Evolutionary conservation across 805 yeast species (phyloP).

Genomic region (Spathaspora sp.): DNA sequence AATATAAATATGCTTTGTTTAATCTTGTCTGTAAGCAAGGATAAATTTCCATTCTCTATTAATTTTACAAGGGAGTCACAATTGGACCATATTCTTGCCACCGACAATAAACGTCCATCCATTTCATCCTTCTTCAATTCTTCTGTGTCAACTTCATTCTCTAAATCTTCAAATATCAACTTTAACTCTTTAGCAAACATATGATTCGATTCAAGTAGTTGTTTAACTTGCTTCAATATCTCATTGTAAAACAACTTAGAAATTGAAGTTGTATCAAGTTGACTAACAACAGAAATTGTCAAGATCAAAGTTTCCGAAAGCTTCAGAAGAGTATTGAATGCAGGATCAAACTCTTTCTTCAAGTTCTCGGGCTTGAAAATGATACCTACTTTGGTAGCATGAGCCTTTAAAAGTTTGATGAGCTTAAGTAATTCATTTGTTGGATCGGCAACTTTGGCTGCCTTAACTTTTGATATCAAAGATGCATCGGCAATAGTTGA

Average conservation of each 20-base stretch:
- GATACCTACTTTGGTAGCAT: constrained; percentile 72
- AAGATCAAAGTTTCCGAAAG: constrained; percentile 42
- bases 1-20: constrained; percentile 41
- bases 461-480: constrained; percentile 14
- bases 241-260: constrained; percentile 21
- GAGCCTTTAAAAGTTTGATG: constrained; percentile 61
- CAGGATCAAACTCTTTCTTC: constrained; percentile 43
- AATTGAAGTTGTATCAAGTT: constrained; percentile 21
- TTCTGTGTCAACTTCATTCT: constrained; percentile 4
- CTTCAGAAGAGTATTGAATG: constrained; percentile 46
- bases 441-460: constrained; percentile 41
- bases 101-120: constrained; percentile 48
- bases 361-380: constrained; percentile 60
- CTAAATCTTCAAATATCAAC: constrained; percentile 9
- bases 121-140: constrained; percentile 14
- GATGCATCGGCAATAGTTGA: constrained; percentile 8
- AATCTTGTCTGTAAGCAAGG: constrained; percentile 46
- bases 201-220: constrained; percentile 8
- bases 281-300: constrained; percentile 40
- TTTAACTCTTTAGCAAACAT: constrained; percentile 12
- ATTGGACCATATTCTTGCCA: constrained; percentile 70
- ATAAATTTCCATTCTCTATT: constrained; percentile 49
- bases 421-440: constrained; percentile 58
- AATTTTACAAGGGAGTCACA: constrained; percentile 49
- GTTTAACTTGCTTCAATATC: constrained; percentile 3